Evolutionary conservation across 305 asterid genomes (phyloP).

Genomic region (Solanum hybrid): DNA sequence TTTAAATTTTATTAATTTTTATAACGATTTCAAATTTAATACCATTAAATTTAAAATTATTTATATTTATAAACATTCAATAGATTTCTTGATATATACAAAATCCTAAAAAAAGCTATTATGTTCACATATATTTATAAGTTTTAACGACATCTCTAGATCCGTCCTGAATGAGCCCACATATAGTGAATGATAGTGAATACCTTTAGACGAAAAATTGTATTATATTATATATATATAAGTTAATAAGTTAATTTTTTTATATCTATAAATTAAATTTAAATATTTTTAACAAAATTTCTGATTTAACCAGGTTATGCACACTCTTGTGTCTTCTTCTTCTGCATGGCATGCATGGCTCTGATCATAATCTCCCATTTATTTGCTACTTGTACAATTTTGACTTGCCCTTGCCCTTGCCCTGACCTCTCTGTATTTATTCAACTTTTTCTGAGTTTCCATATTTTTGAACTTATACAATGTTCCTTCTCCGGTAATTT

Average conservation of each 20-base stretch:
- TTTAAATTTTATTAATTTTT: background rate
- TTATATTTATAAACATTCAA: background rate
- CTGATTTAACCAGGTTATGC: background rate
- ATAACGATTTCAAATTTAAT: background rate
- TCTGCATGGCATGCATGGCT: background rate
- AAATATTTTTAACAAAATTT: background rate
- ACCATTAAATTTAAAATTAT: background rate
- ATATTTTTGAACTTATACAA: background rate
- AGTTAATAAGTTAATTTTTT: background rate
- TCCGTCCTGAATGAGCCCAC: background rate
- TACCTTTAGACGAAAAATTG: background rate
- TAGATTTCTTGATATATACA: background rate
- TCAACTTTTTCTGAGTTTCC: background rate
- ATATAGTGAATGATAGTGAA: background rate
- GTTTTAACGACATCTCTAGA: background rate
- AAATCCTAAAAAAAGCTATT: background rate
- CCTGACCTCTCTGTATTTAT: background rate
- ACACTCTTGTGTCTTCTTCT: background rate
- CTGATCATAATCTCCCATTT: background rate
- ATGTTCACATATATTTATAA: background rate
- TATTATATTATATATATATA: background rate
- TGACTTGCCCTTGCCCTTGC: background rate
- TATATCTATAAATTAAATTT: background rate
- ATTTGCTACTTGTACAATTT: background rate
- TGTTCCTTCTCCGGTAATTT: background rate